Conservation (phyloP, 2,329 filamentous ascomycete genomes). For the Calonectria pseudoreteaudii region DNA sequence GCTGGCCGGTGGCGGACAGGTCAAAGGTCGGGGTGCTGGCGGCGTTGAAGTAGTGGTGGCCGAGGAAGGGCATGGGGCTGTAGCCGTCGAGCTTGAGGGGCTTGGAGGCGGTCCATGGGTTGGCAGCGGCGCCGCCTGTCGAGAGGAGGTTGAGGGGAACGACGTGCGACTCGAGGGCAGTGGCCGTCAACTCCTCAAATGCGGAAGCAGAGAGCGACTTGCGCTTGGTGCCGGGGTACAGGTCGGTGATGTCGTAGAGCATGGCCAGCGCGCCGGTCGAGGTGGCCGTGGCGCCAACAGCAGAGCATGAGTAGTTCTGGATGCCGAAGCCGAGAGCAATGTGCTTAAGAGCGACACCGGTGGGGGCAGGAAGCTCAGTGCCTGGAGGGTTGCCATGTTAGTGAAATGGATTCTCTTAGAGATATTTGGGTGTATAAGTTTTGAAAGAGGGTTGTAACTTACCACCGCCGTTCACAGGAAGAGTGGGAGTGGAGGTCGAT, state of each 20-base stretch:
- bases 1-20: constrained; percentile 52
- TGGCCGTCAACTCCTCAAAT: constrained; percentile 56
- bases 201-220: constrained; percentile 51
- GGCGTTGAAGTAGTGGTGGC: constrained; percentile 75
- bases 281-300: constrained; percentile 48
- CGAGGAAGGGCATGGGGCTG: constrained; percentile 59
- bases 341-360: constrained; percentile 58
- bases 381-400: constrained; percentile 41
- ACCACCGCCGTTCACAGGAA: constrained; percentile 56
- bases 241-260: constrained; percentile 66
- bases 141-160: constrained; percentile 62
- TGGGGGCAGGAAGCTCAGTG: constrained; percentile 58
- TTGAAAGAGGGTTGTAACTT: constrained; percentile 34
- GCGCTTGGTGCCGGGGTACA: constrained; percentile 60
- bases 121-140: constrained; percentile 52
- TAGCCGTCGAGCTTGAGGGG: constrained; percentile 53
- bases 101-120: constrained; percentile 58
- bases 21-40: constrained; percentile 69
- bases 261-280: constrained; percentile 69
- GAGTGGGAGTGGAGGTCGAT: constrained; percentile 35
- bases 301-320: constrained; percentile 76
- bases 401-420: too few relatives aligned
- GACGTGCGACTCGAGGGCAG: constrained; percentile 53
- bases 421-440: not conserved
- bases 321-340: constrained; percentile 73